phyloP scores from a whole-genome alignment of 805 yeast species.

The Metschnikowia borealis region DNA sequence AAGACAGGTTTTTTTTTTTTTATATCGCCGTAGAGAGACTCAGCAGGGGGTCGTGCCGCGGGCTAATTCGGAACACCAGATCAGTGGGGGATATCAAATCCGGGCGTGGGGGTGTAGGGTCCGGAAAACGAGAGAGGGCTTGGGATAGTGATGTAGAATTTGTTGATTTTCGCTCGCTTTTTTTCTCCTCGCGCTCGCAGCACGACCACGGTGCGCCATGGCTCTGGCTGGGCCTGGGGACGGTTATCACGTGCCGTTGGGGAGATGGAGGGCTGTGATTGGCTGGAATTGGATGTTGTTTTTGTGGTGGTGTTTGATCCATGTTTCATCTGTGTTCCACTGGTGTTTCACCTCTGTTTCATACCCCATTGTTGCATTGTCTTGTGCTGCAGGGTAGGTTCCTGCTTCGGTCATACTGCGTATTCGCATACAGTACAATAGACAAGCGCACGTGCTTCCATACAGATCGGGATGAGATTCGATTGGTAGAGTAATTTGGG shows the following conservation, averaged over 20 bases:
- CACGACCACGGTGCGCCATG: not conserved
- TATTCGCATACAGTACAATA: not conserved
- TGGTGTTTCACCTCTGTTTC: not conserved
- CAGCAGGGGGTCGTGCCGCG: not conserved
- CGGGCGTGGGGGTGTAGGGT: not conserved
- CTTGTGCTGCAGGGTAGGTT: not conserved
- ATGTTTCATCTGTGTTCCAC: not conserved
- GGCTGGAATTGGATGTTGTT: too few relatives aligned
- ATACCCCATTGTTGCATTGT: not conserved
- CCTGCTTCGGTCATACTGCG: not conserved
- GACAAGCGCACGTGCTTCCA: too few relatives aligned
- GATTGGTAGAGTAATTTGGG: too few relatives aligned
- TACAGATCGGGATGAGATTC: too few relatives aligned
- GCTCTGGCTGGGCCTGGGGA: too few relatives aligned
- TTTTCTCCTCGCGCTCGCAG: slow-evolving; percentile 2
- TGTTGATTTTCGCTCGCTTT: slow-evolving; percentile 5
- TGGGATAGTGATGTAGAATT: not conserved
- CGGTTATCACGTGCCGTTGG: too few relatives aligned
- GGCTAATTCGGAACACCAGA: slow-evolving; percentile 1
- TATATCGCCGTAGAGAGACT: not conserved
- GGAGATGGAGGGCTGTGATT: too few relatives aligned
- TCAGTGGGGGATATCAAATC: not conserved
- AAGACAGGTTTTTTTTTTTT: not conserved
- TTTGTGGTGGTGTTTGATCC: not conserved
- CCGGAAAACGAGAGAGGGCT: slow-evolving; percentile 1